Percentiles rank a stretch among this genome's conserved stretches.
These are phyloP conservation scores for Begonia loranthoides DNA, from an alignment of 306 rosid genomes.

Conservation along the genomic window DNA sequence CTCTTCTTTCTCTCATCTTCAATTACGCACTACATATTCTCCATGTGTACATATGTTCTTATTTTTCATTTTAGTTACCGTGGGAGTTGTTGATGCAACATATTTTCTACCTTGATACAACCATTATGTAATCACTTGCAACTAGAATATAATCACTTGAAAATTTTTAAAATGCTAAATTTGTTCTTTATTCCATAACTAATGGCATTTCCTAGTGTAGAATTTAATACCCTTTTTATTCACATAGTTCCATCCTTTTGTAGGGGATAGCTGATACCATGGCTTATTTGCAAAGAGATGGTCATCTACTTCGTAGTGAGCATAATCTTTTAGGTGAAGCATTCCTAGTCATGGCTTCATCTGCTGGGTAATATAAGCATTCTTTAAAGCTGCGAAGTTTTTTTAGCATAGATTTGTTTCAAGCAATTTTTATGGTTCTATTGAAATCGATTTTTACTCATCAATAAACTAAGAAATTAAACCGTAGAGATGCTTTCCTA, in stretches of 20 bases:
- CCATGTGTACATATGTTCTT: not conserved
- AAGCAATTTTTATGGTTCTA: not conserved
- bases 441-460: too few species aligned
- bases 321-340: slow-evolving; percentile 98
- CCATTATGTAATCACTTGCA: not conserved
- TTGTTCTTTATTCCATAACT: not conserved
- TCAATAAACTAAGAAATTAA: too few species aligned
- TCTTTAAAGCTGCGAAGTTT: not conserved
- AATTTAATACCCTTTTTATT: slow-evolving; percentile 15
- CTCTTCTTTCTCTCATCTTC: slow-evolving; percentile 4
- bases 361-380: slow-evolving; percentile 58
- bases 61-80: too few species aligned
- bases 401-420: not conserved
- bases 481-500: too few species aligned
- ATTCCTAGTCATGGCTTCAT: slow-evolving; percentile 92
- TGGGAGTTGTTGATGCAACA: too few species aligned
- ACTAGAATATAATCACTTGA: not conserved
- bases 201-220: not conserved
- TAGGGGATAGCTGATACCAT: slow-evolving; percentile 93
- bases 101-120: not conserved
- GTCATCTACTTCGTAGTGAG: slow-evolving; percentile 77
- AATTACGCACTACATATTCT: not conserved
- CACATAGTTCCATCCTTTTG: slow-evolving; percentile 14
- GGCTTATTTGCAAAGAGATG: slow-evolving; percentile 78
- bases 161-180: not conserved